Evolutionary conservation across 2,329 filamentous ascomycete genomes (phyloP), one percentile per base, ranked within the genome.

Genomic region (Fusarium sulawesiense): DNA sequence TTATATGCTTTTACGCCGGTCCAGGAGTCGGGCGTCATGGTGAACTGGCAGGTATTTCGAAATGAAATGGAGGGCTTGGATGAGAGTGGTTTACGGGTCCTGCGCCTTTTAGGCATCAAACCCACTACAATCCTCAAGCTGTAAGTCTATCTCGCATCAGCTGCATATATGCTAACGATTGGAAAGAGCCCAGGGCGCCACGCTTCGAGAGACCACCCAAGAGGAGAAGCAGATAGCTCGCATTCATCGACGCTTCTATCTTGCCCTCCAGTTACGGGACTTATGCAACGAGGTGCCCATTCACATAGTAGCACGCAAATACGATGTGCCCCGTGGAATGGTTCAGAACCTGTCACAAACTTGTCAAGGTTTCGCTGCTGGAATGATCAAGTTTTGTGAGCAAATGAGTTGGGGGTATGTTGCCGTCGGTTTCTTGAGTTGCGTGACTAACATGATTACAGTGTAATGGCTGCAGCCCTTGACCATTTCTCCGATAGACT

Each of bases 361-460:
- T 2, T 93, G 92, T 70, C 89, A 93, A 69, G 92, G 92, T 0
- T 94, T 94, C 74, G 92, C 91, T 6, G 90, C 91, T 3, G 91
- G 91, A 6, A 93, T 93, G 84, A 88, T 94, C 64, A 93, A 92
- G 70, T 94, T 94, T 75, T 94, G 92, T 75, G 86, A 93, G 70
- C 85, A 88, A 20, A 93, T 94, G 92, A 88, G 86, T 4, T 93
- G 91, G 91, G 87, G 87, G 85, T 87, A 74, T 73, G 82, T 79
- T 9, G 12, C 46, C 20, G 23, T 30, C 46, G 23, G 16, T 8
- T 46, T 21, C 12, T 16, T 47, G 23, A 14, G 44, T 41, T 30
- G 23, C 34, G 41, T n/a, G 29, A 23, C 67, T 76, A 56, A 77
- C 48, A 12, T 37, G 30, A 11, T 20, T 70, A 45, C 56, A 90